A percentile compares a stretch with the other conserved stretches of the same genome.
These are phyloP conservation scores for Phlyctochytrium arcticum DNA, from an alignment of 192 early-diverging fungal species.

Conservation along the genomic window DNA sequence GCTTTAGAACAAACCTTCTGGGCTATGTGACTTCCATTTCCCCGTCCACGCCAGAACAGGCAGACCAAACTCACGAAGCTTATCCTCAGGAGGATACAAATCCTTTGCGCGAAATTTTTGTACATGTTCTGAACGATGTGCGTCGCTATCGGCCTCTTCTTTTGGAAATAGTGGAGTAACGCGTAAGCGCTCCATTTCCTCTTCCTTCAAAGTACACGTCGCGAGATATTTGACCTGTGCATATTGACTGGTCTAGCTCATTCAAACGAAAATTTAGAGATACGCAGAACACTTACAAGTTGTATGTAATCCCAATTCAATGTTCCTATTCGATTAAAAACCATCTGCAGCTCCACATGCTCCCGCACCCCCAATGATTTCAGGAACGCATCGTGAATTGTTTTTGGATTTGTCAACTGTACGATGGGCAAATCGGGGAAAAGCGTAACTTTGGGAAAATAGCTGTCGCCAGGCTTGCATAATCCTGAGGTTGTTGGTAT, in stretches of 20 bases:
- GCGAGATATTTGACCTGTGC: constrained; percentile 72
- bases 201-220: constrained; percentile 56
- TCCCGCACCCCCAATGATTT: constrained; percentile 74
- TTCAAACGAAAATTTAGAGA: not conserved
- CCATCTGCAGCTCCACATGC: constrained; percentile 78
- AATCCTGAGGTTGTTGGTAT: constrained; percentile 71
- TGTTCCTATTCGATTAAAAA: constrained; percentile 74
- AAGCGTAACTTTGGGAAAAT: constrained; percentile 74
- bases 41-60: constrained; percentile 68
- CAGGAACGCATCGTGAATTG: constrained; percentile 54
- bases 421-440: constrained; percentile 81
- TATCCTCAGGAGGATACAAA: constrained; percentile 65
- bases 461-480: constrained; percentile 61
- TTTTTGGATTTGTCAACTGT: constrained; percentile 45
- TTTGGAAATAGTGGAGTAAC: constrained; percentile 65
- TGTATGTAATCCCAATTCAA: constrained; percentile 82
- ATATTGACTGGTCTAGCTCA: not conserved
- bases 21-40: constrained; percentile 38
- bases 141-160: constrained; percentile 9
- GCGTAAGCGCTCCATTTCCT: constrained; percentile 59
- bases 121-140: no score
- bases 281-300: constrained; percentile 33
- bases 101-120: constrained; percentile 55
- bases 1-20: constrained; percentile 32
- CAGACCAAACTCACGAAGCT: constrained; percentile 52